Conservation (phyloP, 345 rosid species). For the Leavenworthia alabamica region DNA sequence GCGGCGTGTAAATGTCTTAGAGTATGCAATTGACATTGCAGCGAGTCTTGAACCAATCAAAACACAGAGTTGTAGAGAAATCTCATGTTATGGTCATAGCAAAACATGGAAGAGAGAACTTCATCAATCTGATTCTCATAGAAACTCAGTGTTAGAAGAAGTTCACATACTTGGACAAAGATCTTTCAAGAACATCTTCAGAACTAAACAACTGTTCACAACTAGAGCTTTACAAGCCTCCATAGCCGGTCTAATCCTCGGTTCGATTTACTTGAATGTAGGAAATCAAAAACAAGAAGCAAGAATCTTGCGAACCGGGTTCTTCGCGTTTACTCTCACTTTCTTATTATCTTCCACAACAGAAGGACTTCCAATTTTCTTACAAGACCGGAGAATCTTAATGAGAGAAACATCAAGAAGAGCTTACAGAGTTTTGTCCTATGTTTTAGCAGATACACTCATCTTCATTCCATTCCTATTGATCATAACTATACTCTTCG, state of each 20-base stretch:
- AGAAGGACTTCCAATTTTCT: conserved; percentile 81
- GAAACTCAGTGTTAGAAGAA: conserved; percentile 49
- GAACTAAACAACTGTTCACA: conserved; percentile 72
- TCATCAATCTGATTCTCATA: conserved; percentile 31
- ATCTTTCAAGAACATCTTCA: conserved; percentile 71
- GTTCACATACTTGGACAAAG: conserved; percentile 60
- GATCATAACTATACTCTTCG: conserved; percentile 57
- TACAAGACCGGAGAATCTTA: conserved; percentile 73
- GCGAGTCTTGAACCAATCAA: conserved; percentile 33
- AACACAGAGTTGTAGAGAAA: conserved; percentile 24
- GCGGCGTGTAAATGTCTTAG: conserved; percentile 64
- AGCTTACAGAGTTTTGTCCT: conserved; percentile 63
- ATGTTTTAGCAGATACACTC: conserved; percentile 60
- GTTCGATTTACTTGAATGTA: conserved; percentile 61
- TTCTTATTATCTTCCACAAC: conserved; percentile 82
- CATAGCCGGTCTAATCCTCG: conserved; percentile 64
- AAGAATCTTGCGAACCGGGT: conserved; percentile 50
- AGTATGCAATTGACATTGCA: conserved; percentile 73
- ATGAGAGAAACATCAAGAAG: conserved; percentile 77
- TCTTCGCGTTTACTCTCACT: conserved; percentile 81
- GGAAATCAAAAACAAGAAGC: conserved; percentile 46
- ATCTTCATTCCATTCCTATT: conserved; percentile 68
- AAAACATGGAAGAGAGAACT: conserved; percentile 32
- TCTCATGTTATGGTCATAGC: conserved; percentile 13
- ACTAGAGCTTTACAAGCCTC: conserved; percentile 68